Base-by-base conservation (phyloP, 495 filamentous ascomycete species). In the Schizothecium vesticola region DNA sequence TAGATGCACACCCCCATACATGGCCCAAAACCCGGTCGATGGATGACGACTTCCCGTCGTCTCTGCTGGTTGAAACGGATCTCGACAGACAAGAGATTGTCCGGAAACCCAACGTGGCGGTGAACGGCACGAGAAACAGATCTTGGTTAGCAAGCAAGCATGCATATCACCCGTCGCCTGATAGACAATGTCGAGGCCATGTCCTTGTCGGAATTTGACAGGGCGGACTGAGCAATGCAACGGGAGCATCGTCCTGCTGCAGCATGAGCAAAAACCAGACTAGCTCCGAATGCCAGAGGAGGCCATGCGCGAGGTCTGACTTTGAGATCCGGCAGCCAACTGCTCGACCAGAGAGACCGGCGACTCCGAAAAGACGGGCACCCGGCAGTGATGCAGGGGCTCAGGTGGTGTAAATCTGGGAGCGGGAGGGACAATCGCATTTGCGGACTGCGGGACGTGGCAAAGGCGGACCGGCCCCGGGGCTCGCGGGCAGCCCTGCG, bases 101-200 rank as follows among this genome's bases (percentile, higher is more conserved):
- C 64, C 56, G 70, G 61, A 65, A 71, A 77, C 71, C 69, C 72
- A 75, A 74, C 67, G 74, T 78, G 74, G 75, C 75, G 75, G 75
- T 77, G 77, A 79, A 72, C 71, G 73, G 70, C 70, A 76, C 61
- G 70, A 70, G 64, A 67, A 73, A 24, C 67, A 74, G 72, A 75
- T 73, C 72, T 76, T 78, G 69, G 75, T 75, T 77, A 73, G 72
- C 70, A 76, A 73, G 72, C 70, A 76, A 75, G 72, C 65, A 75
- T 73, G 76, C 75, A 76, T 76, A 72, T 76, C 72, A 75, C 73
- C 69, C 64, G 72, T 70, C 61, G 74, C 70, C 74, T 69, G 69
- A 72, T 71, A 64, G 67, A 71, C 70, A 67, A 58, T 36, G 65
- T 78, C 70, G 66, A 75, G 63, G 55, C 76, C 75, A 66, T 73